Evolutionary conservation across 2,329 filamentous ascomycete genomes (phyloP).

Genomic region (Xylaria sp.): DNA sequence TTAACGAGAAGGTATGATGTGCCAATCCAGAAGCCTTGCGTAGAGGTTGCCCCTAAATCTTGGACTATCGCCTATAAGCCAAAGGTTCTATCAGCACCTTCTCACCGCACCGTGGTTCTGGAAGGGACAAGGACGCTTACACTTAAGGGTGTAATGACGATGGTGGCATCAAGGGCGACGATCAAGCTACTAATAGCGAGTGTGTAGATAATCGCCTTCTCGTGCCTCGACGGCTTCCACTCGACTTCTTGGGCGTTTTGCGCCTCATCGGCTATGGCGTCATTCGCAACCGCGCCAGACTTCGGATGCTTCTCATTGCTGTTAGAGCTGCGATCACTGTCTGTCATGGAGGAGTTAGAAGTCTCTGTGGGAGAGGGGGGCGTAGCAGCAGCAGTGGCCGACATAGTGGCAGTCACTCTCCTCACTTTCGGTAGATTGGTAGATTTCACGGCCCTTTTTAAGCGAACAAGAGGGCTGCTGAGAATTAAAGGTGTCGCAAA

Average conservation of each 20-base stretch:
- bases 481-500: conserved; percentile 4
- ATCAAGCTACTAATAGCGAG: conserved; percentile 41
- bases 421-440: too few species aligned
- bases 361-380: conserved; percentile 17
- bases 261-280: conserved; percentile 27
- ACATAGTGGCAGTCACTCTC: conserved; percentile 18
- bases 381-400: not conserved
- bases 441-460: not conserved
- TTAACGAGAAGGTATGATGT: conserved; percentile 49
- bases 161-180: conserved; percentile 44
- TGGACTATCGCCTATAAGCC: conserved; percentile 38
- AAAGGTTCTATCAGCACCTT: conserved; percentile 15
- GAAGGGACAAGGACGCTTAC: conserved; percentile 29
- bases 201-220: conserved; percentile 46
- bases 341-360: conserved; percentile 33
- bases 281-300: not conserved
- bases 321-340: conserved; percentile 16
- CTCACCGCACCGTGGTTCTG: not conserved
- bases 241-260: conserved; percentile 25
- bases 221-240: conserved; percentile 42
- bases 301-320: conserved; percentile 3
- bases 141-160: conserved; percentile 41
- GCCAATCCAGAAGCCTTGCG: conserved; percentile 48
- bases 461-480: not conserved
- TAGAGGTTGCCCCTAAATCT: conserved; percentile 41